Evolutionary conservation across 306 rosid species (phyloP), one percentile per base, ranked within the genome.

Genomic region (Vigna unguiculata): DNA sequence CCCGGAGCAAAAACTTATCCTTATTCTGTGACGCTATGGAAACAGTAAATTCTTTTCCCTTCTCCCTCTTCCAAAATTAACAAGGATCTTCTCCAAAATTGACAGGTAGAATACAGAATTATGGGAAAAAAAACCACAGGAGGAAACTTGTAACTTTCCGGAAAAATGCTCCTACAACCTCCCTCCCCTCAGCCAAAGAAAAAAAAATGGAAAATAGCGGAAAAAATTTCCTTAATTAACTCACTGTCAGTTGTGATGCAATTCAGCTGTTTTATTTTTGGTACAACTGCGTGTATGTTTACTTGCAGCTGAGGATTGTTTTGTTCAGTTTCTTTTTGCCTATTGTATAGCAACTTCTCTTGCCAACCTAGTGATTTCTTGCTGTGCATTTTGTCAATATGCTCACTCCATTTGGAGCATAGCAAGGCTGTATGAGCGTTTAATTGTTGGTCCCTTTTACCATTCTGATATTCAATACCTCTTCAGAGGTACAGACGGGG

Each of bases 11-110:
- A 68, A 65, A 52, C 73, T 30, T 46, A 78, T 78, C 74, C 63
- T 76, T 58, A 48, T 69, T 54, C 25, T 53, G 69, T 71, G 71
- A 28, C 67, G 41, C 72, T 70, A 83, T 72, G 76, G 85, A 79
- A 85, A 68, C 66, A 85, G 88, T 81, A 88, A 77, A 77, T 80
- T 82, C 79, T 77, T 82, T 71, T 69, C 45, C 79, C 32, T 55
- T 25, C 67, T 73, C 66, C 30, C 82, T 53, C 40, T 69, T 62
- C 72, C 76, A 75, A 36, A 55, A 60, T 40, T 58, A 40, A 40
- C 45, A 12, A 45, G 16, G 49, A 45, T 45, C 19, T 81, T 63
- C 47, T 76, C 64, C 78, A 62, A 41, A 60, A 62, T 49, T 61
- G 72, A 76, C 82, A 13, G 71, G 75, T 87, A 85, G 90, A 63